phyloP scores from a whole-genome alignment of 106 monocot species.

The Triglochin maritima region DNA sequence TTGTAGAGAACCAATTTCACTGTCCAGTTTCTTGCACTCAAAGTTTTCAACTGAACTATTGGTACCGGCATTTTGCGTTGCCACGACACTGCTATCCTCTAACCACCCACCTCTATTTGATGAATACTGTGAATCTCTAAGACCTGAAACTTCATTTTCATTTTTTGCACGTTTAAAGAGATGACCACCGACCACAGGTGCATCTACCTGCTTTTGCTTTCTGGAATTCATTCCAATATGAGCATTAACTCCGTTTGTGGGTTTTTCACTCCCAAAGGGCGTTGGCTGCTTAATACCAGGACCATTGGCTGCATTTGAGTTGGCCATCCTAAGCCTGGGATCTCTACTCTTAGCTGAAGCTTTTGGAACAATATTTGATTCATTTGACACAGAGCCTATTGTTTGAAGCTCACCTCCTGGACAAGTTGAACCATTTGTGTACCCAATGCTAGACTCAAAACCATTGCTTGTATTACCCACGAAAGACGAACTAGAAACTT shows the following conservation, averaged over 20 bases:
- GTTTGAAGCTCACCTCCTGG: slow-evolving; percentile 11
- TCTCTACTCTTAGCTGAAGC: slow-evolving; percentile 61
- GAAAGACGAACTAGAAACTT: slow-evolving; percentile 54
- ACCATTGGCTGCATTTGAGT: slow-evolving; percentile 15
- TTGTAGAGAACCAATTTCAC: slow-evolving; percentile 9
- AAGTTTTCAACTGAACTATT: slow-evolving; percentile 7
- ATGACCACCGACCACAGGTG: slow-evolving; percentile 11
- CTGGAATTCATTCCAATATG: slow-evolving; percentile 15
- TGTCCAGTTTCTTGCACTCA: slow-evolving; percentile 18
- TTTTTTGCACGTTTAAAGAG: slow-evolving; percentile 38
- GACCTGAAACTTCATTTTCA: slow-evolving; percentile 17
- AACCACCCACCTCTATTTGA: slow-evolving; percentile 30
- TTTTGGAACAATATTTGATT: slow-evolving; percentile 20
- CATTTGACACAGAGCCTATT: slow-evolving; percentile 2
- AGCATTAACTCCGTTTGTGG: slow-evolving; percentile 10
- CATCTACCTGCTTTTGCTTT: slow-evolving; percentile 47
- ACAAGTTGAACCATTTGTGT: not conserved
- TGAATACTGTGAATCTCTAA: slow-evolving; percentile 15
- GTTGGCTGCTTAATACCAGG: slow-evolving; percentile 6
- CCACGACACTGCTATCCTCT: slow-evolving; percentile 9
- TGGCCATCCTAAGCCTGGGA: slow-evolving; percentile 59
- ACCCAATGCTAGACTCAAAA: slow-evolving; percentile 2
- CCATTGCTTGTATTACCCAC: slow-evolving; percentile 6
- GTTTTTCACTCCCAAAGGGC: not conserved
- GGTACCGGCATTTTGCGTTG: slow-evolving; percentile 6